Base-by-base conservation (phyloP, 1,284 basidiomycete genomes). In the Pulchroboletus neoregius region DNA sequence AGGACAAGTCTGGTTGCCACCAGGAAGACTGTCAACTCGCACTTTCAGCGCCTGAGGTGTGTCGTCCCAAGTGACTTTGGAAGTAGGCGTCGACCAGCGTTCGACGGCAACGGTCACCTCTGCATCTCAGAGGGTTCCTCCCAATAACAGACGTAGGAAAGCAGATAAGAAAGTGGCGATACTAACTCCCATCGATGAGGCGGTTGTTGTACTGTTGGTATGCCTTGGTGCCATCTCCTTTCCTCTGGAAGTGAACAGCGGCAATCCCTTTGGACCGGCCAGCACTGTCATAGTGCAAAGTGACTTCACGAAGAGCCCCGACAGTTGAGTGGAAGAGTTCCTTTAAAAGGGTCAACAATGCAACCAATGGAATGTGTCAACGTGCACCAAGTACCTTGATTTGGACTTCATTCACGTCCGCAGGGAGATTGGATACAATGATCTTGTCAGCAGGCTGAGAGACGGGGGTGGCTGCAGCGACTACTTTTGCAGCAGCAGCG, bases 111-210 rank as follows among this genome's bases (percentile, higher is more conserved):
- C 51, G 42, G 32, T 46, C 37, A 49, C 52, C 53, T 50, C 56
- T 50, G 40, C 43, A 51, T 33, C 27, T 42, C 43, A 50, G 49
- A 54, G 49, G 23, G 44, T 26, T 44, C 37, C 45, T 58, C 50
- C 61, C 52, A 27, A 46, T 26, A 48, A 68, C 46, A 62, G 57
- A 55, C 44, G 54, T 53, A 63, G 56, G 51, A 58, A 68, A 68
- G 62, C 61, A 66, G 63, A 62, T 49, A 60, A 57, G 57, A 58
- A 67, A 75, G 66, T 66, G 74, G 74, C 73, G 80, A 79, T 85
- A 96, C 94, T 94, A 89, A 98, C 94, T 96, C 77, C 94, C 92
- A 85, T 99, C 95, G 80, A 99, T 95, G 74, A 99, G 86, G 68
- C 95, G 87, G 75, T 94, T 93, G 81, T 99, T 93, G 80, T 98